Evolutionary conservation across 495 filamentous ascomycete genomes (phyloP), one percentile per base, ranked within the genome.

Genomic region (Margaritispora aquatica): DNA sequence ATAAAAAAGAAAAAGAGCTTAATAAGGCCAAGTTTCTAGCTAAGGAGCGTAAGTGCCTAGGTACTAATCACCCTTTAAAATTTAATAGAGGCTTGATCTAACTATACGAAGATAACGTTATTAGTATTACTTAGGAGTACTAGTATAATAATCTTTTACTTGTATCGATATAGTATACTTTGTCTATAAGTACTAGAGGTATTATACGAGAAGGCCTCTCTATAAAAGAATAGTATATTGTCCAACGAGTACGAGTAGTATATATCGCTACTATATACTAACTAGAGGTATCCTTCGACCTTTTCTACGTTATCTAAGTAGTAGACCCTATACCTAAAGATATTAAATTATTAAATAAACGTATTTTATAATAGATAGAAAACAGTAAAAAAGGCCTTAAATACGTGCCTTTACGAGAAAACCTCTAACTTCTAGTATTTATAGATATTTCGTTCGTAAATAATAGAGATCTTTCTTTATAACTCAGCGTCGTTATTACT

Each of bases 401-500:
- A 22, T 63, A 41, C 38, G 29, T 63, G 17, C 1, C 1, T 1
- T n/a, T 44, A 44, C 17, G 19, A 10, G 17, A 44, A 44, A 15
- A 44, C 38, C 38, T 44, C 7, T 15, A 63, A 19, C 27, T 64
- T 1, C 34, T 48, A 26, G 24, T 63, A 23, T 61, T 64, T 36
- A 49, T 59, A 15, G 29, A 63, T 59, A 23, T 5, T 11, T 60
- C 36, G 21, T 66, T 66, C 51, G 41, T 50, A 13, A 66, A 63
- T 57, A 66, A 66, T 26, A 58, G 29, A 38, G 58, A 66, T 21
- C 44, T 47, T 1, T 49, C 19, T 26, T 66, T 50, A 17, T 51
- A 64, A 49, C 59, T 66, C 51, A 26, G 61, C 24, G 60, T 52
- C 51, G 34, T 63, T 21, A 60, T 66, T 60, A 52, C 55, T 19